Evolutionary conservation across 495 filamentous ascomycete genomes (phyloP).

Genomic region (Hypomontagnella submonticulosa): DNA sequence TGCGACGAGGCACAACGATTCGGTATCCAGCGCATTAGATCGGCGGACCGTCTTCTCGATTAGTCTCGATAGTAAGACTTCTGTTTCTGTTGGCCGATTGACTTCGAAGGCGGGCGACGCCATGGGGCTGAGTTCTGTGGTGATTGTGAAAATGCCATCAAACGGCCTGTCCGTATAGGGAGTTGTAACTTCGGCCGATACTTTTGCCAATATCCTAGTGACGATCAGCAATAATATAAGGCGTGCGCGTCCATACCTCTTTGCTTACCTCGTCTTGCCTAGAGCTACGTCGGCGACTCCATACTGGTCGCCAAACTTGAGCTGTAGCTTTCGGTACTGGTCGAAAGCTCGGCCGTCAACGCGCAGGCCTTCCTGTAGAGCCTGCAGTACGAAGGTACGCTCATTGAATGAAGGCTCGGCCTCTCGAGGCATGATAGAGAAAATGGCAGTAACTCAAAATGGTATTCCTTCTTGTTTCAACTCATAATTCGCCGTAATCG

Average conservation of each 20-base stretch:
- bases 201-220: conserved; percentile 79
- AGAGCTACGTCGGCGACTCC: conserved; percentile 89
- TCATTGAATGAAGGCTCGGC: conserved; percentile 82
- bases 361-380: conserved; percentile 77
- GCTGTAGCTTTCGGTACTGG: conserved; percentile 76
- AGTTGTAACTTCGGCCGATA: conserved; percentile 86
- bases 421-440: conserved; percentile 83
- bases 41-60: conserved; percentile 94
- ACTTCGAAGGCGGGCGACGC: conserved; percentile 90
- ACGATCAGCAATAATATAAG: background rate
- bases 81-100: conserved; percentile 81
- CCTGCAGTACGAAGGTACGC: conserved; percentile 78
- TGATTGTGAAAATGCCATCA: conserved; percentile 92
- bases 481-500: conserved; percentile 28
- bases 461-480: conserved; percentile 27
- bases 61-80: conserved; percentile 83
- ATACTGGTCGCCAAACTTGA: conserved; percentile 90
- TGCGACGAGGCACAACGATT: conserved; percentile 92
- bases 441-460: conserved; percentile 17
- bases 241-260: background rate
- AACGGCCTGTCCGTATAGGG: conserved; percentile 91
- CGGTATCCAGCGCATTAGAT: conserved; percentile 89
- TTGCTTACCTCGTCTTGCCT: conserved; percentile 85
- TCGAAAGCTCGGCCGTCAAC: conserved; percentile 85
- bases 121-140: conserved; percentile 91